phyloP scores from a whole-genome alignment of 1,284 basidiomycete species.

The Abortiporus biennis region DNA sequence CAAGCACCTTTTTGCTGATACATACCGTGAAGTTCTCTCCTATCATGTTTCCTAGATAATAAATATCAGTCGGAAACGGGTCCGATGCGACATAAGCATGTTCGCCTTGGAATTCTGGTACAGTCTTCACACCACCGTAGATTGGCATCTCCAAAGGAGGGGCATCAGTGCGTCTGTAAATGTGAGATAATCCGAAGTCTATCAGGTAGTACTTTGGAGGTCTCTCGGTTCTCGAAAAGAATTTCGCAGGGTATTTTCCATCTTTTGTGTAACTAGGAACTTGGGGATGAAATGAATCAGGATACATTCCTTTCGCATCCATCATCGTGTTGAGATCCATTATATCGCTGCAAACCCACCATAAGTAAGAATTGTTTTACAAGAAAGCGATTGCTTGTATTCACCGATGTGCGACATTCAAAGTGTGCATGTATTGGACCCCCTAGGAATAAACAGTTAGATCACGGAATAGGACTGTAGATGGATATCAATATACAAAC shows the following conservation, averaged over 20 bases:
- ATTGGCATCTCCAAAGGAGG: conserved; percentile 11
- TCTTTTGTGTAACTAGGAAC: background rate
- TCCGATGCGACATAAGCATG: conserved; percentile 11
- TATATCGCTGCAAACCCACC: conserved; percentile 3
- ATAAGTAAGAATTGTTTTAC: background rate
- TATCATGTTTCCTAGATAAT: conserved; percentile 24
- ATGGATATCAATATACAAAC: conserved; percentile 11
- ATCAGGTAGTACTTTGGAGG: conserved; percentile 2
- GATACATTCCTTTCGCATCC: background rate
- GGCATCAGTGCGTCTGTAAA: no score
- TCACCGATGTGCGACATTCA: conserved; percentile 1
- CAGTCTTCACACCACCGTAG: conserved; percentile 16
- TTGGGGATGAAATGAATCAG: background rate
- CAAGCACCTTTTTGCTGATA: no score
- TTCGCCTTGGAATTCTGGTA: conserved; percentile 17
- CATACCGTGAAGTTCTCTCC: no score
- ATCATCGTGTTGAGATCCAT: background rate
- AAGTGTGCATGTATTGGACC: conserved; percentile 1
- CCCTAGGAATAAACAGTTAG: background rate
- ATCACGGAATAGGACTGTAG: background rate
- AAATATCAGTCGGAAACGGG: conserved; percentile 24
- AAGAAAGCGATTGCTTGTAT: background rate
- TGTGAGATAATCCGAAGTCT: conserved; percentile 4
- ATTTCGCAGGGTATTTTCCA: background rate
- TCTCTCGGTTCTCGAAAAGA: background rate